Evolutionary conservation across 2,329 filamentous ascomycete species (phyloP).

Genomic region (Colletotrichum sp.): DNA sequence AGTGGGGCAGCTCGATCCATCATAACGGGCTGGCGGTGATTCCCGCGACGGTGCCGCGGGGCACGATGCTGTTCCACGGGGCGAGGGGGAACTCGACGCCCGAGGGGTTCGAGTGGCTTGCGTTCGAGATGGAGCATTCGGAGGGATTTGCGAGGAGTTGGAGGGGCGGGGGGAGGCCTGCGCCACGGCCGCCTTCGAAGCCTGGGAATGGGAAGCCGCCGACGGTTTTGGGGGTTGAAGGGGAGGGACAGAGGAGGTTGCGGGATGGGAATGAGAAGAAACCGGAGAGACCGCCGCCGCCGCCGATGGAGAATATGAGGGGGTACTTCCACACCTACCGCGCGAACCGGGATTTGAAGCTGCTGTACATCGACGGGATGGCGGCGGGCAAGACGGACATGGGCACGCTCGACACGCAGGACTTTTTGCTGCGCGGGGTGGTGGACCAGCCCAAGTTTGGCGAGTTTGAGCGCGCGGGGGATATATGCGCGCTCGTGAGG

Average conservation of each 20-base stretch:
- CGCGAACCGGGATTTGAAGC: slow-evolving; percentile 58
- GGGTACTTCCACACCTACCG: slow-evolving; percentile 74
- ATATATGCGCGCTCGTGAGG: slow-evolving; percentile 59
- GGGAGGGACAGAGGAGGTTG: not conserved
- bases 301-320: slow-evolving; percentile 19
- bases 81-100: slow-evolving; percentile 49
- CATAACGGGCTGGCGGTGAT: slow-evolving; percentile 81
- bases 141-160: slow-evolving; percentile 60
- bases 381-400: slow-evolving; percentile 68
- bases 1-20: slow-evolving; percentile 75
- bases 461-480: slow-evolving; percentile 57
- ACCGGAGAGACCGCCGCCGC: not conserved
- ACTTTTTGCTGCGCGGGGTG: slow-evolving; percentile 60
- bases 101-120: slow-evolving; percentile 69
- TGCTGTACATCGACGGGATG: slow-evolving; percentile 75
- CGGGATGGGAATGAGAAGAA: not conserved
- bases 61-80: slow-evolving; percentile 74
- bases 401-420: slow-evolving; percentile 73
- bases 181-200: not conserved
- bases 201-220: not conserved
- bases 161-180: not conserved
- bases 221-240: not conserved
- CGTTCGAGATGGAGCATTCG: slow-evolving; percentile 79
- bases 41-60: slow-evolving; percentile 66
- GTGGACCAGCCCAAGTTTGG: slow-evolving; percentile 5